These are phyloP conservation scores for Bidens hawaiensis DNA, from an alignment of 140 eudicot species.

Conservation along the genomic window DNA sequence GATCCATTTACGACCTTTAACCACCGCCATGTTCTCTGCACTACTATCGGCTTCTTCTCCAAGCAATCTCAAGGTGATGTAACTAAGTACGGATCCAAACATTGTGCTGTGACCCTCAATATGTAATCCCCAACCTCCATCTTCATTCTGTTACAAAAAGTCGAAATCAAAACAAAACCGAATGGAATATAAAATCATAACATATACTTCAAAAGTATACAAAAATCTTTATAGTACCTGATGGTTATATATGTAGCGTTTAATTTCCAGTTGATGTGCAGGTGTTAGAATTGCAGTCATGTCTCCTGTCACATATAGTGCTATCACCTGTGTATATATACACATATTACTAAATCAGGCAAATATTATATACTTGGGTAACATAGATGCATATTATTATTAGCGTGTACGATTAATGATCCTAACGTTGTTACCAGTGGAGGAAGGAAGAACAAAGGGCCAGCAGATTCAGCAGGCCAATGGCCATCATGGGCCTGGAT, in stretches of 20 bases:
- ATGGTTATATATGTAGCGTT: constrained; percentile 61
- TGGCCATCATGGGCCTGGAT: constrained; percentile 63
- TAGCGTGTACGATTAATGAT: not conserved
- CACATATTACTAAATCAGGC: no score
- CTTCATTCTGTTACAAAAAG: constrained; percentile 43
- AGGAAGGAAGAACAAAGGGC: constrained; percentile 55
- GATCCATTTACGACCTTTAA: constrained; percentile 66
- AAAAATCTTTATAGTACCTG: constrained; percentile 38
- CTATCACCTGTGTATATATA: constrained; percentile 40
- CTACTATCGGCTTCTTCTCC: constrained; percentile 44
- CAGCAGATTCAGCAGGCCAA: constrained; percentile 68
- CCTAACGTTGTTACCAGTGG: constrained; percentile 29
- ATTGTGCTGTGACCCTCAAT: constrained; percentile 64
- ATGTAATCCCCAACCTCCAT: constrained; percentile 90
- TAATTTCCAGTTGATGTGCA: constrained; percentile 57
- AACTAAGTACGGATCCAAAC: constrained; percentile 49
- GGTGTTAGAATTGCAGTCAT: constrained; percentile 31
- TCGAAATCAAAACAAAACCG: not conserved
- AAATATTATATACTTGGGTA: not conserved
- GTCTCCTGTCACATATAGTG: constrained; percentile 50
- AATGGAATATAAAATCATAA: not conserved
- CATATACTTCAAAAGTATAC: not conserved
- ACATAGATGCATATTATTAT: not conserved
- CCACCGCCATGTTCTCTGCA: constrained; percentile 41
- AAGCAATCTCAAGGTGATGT: constrained; percentile 52